Base-by-base conservation (phyloP, 495 filamentous ascomycete species). In the Penicillium soppii region DNA sequence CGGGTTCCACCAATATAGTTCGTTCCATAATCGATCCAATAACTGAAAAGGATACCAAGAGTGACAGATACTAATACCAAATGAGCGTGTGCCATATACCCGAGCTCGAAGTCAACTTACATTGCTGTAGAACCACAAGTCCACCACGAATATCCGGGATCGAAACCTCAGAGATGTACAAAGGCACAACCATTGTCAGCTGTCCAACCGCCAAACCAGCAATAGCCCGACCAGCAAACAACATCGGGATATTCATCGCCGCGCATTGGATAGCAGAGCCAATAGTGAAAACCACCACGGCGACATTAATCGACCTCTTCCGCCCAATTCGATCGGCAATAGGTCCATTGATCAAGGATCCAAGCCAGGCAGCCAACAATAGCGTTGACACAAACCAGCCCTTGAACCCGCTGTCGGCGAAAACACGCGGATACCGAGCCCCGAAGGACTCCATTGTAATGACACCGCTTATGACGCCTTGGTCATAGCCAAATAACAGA, bases 361-460 rank as follows among this genome's bases (percentile, higher is more conserved):
- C 89, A 42, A 89, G 56, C 89, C 89, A 92, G 30, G 89, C 89
- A 37, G 88, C 88, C 4, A 95, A 78, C 56, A 92, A 82, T 54
- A 92, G 81, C 49, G 91, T 92, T 2, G 89, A 81, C 5, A 88
- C 89, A 41, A 91, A 72, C 84, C 88, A 90, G 23, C 88, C 88
- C 62, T 90, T 89, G 50, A 72, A 83, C 0, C 84, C 81, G 57
- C 81, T 78, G 57, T 88, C 77, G 0, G 70, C 58, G 48, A 77
- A 82, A 38, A 84, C 85, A 17, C 77, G 74, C 29, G 83, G 84
- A 77, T 89, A 90, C 42, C 87, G 61, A 40, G 66, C 62, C 3
- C 57, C 66, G 46, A 72, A 70, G 16, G 68, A 68, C 38, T 72
- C 61, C 73, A 78, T 78, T 7, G 71, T 73, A 41, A 70, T 58